These are phyloP conservation scores for Scedosporium apiospermum DNA, from an alignment of 2,329 filamentous ascomycete genomes.

Conservation along the genomic window DNA sequence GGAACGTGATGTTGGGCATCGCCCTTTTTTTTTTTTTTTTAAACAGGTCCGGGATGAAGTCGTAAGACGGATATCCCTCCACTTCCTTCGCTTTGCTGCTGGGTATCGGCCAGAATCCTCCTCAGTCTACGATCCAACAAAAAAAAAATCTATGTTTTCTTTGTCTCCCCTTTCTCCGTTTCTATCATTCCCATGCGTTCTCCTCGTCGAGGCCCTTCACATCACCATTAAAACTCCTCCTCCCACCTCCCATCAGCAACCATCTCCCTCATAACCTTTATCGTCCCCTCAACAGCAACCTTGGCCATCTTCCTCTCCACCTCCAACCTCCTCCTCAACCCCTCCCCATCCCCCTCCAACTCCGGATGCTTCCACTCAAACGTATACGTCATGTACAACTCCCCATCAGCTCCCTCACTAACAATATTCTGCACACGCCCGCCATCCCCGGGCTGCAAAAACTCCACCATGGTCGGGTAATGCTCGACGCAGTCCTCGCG, in stretches of 20 bases:
- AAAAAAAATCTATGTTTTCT: too few species aligned
- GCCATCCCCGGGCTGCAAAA: slow-evolving; percentile 21
- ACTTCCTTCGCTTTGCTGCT: too few species aligned
- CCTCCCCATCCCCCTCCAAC: slow-evolving; percentile 10
- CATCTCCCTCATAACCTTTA: slow-evolving; percentile 10
- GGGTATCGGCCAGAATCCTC: too few species aligned
- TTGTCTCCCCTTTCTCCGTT: too few species aligned
- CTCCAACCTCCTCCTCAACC: slow-evolving; percentile 16
- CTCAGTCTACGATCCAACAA: too few species aligned
- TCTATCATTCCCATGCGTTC: too few species aligned
- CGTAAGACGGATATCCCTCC: too few species aligned
- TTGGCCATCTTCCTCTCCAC: slow-evolving; percentile 11
- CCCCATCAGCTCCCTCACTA: slow-evolving; percentile 17
- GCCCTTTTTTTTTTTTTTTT: background rate
- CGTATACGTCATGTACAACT: slow-evolving; percentile 21
- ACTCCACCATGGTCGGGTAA: slow-evolving; percentile 22
- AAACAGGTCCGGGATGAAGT: too few species aligned
- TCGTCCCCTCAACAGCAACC: slow-evolving; percentile 11
- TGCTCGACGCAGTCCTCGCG: slow-evolving; percentile 21
- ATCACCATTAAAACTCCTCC: background rate
- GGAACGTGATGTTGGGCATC: background rate
- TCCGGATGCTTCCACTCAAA: slow-evolving; percentile 26
- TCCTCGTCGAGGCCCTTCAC: too few species aligned
- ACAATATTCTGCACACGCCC: slow-evolving; percentile 24
- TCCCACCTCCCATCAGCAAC: background rate